Evolutionary conservation across 1,284 basidiomycete genomes (phyloP), one percentile per base, ranked within the genome.

Genomic region (Apiotrichum sp.): DNA sequence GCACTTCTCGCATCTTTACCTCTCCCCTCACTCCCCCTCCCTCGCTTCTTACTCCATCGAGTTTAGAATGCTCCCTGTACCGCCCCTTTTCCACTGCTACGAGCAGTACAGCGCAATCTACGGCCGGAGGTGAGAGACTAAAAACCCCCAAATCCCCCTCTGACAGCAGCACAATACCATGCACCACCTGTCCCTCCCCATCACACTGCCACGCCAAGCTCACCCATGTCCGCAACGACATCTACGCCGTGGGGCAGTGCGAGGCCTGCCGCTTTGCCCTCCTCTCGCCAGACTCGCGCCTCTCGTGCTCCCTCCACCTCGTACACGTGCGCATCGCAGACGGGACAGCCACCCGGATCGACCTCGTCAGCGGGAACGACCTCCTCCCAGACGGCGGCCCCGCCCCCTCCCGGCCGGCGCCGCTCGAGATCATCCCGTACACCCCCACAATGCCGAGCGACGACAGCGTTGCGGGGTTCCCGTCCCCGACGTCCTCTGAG

Each of bases 61-160:
- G 36, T 14, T 41, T 47, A 6, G 9, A 7, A 11, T 22, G 14
- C 34, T 47, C 14, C 9, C 13, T n/a, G 34, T n/a, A 13, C 46
- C 46, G 2, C 46, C 46, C 33, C 46, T 49, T 29, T 49, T 49
- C 14, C 31, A 40, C 39, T 49, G 48, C 38, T 49, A 49, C 39
- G 38, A 49, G 22, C 40, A 49, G 36, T 49, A 49, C 38, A 22
- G 16, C 1, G 31, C 31, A 6, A 31, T 49, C 38, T 49, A 41
- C n/a, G 48, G 48, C 5, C 48, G 39, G 13, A 40, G 48, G 48
- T 49, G 36, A 46, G 14, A 13, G 36, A n/a, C 14, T 14, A 14
- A 41, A 14, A 14, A 41, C 40, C 14, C 32, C 34, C 16, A 22
- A 14, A 41, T 14, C 14, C 32, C 34, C 16, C 33, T 16, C 6